phyloP scores from a whole-genome alignment of 2,329 filamentous ascomycete species.

The Claviceps cyperi region DNA sequence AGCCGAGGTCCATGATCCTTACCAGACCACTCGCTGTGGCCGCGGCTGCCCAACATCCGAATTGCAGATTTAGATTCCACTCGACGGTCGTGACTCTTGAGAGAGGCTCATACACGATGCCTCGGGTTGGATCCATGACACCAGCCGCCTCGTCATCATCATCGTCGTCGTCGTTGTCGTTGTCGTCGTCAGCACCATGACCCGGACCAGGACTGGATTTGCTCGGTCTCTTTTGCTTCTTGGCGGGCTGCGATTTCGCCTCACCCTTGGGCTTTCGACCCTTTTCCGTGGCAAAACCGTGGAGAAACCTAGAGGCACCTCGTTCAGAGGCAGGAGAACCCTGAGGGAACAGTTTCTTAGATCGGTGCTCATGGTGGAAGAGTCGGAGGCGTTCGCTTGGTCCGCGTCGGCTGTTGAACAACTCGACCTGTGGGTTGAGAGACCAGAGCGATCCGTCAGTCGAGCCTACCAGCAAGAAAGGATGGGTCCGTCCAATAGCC shows the following conservation, averaged over 20 bases:
- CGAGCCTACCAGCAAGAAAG: conserved; percentile 37
- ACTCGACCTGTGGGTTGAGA: conserved; percentile 23
- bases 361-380: conserved; percentile 39
- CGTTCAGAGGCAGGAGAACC: conserved; percentile 19
- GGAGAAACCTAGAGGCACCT: conserved; percentile 35
- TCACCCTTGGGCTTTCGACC: conserved; percentile 32
- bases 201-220: conserved; percentile 14
- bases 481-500: conserved; percentile 34
- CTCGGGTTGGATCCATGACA: conserved; percentile 24
- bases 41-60: conserved; percentile 51
- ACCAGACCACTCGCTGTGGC: conserved; percentile 54
- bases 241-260: conserved; percentile 21
- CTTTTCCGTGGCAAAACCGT: conserved; percentile 35
- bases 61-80: conserved; percentile 56
- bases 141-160: conserved; percentile 19
- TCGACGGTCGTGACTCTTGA: conserved; percentile 46
- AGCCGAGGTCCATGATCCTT: conserved; percentile 49
- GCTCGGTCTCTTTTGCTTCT: conserved; percentile 23
- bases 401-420: conserved; percentile 21
- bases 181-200: conserved; percentile 16
- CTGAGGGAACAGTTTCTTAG: conserved; percentile 16
- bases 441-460: conserved; percentile 39
- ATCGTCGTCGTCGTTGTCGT: conserved; percentile 14
- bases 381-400: conserved; percentile 23
- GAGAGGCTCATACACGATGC: conserved; percentile 44